A percentile compares a stretch with the other conserved stretches of the same genome.
phyloP scores from a whole-genome alignment of 208 protist genomes.

The Tritrichomonas foetus region DNA sequence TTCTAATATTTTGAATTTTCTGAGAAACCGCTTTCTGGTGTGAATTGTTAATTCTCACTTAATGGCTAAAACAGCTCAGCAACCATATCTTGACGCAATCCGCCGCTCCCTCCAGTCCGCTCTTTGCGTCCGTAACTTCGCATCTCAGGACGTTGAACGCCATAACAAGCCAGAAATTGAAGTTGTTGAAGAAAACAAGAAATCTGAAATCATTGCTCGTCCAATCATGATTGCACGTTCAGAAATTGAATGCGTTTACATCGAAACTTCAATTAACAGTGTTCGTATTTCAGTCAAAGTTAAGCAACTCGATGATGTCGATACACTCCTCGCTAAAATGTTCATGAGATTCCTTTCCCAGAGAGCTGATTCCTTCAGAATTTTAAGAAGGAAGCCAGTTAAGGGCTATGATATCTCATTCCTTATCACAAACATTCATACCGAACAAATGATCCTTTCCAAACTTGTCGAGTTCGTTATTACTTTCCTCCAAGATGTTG shows the following conservation, averaged over 20 bases:
- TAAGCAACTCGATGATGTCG: slow-evolving; percentile 82
- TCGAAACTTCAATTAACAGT: slow-evolving; percentile 88
- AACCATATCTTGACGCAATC: slow-evolving; percentile 84
- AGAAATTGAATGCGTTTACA: slow-evolving; percentile 75
- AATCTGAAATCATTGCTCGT: slow-evolving; percentile 46
- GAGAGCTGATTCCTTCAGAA: slow-evolving; percentile 81
- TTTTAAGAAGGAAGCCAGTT: slow-evolving; percentile 81
- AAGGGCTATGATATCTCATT: slow-evolving; percentile 87
- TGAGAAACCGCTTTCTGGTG: too few relatives aligned
- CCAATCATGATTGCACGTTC: slow-evolving; percentile 59
- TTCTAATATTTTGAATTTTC: too few relatives aligned
- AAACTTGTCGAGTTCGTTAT: slow-evolving; percentile 91
- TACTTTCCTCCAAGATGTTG: slow-evolving; percentile 82
- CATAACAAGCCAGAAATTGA: slow-evolving; percentile 97
- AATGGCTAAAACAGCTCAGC: background rate
- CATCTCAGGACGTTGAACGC: slow-evolving; percentile 85
- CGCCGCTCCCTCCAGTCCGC: slow-evolving; percentile 77
- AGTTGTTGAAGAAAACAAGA: slow-evolving; percentile 38
- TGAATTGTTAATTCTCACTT: background rate
- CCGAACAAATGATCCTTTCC: slow-evolving; percentile 78
- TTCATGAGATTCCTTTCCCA: slow-evolving; percentile 84
- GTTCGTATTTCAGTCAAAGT: slow-evolving; percentile 78
- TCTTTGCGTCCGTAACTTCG: slow-evolving; percentile 85
- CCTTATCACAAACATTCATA: slow-evolving; percentile 89
- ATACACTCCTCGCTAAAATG: slow-evolving; percentile 75